A percentile compares a stretch with the other conserved stretches of the same genome.
These are phyloP conservation scores for Leccinum subgranulosum DNA, from an alignment of 768 basidiomycete genomes.

Conservation along the genomic window DNA sequence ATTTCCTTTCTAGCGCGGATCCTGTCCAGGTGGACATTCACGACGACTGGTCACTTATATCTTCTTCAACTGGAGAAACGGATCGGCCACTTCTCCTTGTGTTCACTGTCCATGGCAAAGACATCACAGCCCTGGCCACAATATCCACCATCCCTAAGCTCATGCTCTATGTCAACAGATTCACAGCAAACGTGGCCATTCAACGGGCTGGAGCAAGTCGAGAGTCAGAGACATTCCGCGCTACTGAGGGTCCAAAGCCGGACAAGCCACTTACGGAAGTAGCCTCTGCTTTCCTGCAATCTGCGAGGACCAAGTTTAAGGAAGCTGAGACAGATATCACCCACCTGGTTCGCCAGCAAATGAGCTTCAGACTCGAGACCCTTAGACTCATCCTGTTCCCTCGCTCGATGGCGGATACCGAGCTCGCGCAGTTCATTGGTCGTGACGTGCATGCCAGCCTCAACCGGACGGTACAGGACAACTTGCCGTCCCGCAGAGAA, in stretches of 20 bases:
- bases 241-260: conserved; percentile 67
- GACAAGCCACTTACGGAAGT: conserved; percentile 81
- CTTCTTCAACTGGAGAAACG: conserved; percentile 36
- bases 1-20: conserved; percentile 53
- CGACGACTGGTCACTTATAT: conserved; percentile 76
- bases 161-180: conserved; percentile 69
- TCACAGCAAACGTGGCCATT: conserved; percentile 65
- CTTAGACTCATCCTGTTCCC: conserved; percentile 76
- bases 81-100: conserved; percentile 61
- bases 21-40: conserved; percentile 70
- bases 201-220: conserved; percentile 75
- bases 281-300: conserved; percentile 79
- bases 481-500: conserved; percentile 53
- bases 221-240: conserved; percentile 75
- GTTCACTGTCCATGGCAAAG: conserved; percentile 72
- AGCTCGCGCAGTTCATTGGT: conserved; percentile 74
- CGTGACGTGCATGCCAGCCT: conserved; percentile 67
- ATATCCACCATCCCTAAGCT: conserved; percentile 77
- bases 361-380: conserved; percentile 63
- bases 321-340: conserved; percentile 60
- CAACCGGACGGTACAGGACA: conserved; percentile 56
- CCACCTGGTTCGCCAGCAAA: conserved; percentile 66
- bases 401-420: conserved; percentile 72
- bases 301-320: conserved; percentile 67
- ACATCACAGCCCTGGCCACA: conserved; percentile 63